Evolutionary conservation across 1,284 basidiomycete species (phyloP), one percentile per base, ranked within the genome.

Genomic region (Chalciporus sp.): DNA sequence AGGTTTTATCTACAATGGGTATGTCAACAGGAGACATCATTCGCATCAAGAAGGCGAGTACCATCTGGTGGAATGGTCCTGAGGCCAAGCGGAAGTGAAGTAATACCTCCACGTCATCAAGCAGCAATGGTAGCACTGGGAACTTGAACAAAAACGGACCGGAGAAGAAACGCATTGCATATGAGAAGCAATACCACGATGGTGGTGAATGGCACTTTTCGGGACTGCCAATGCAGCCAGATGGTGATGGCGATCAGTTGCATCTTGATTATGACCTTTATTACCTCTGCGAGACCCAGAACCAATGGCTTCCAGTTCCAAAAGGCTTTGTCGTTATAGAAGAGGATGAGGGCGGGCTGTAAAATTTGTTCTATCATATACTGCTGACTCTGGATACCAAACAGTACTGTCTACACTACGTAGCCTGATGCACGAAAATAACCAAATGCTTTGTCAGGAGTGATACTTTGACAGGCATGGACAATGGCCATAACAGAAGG

Each of bases 1-100:
- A 52, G 3, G 39, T 40, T 4, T 39, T 61, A 5, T 1, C 28
- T 10, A 16, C n/a, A 16, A 26, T 57, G 10, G 45, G 58, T 7
- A 42, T 64, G 3, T 46, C 31, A 2, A 10, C 39, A 3, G 58
- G 58, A 10, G 56, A 63, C 41, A 41, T 56, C 0, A 57, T 64
- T 33, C 27, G 17, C 8, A 43, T 64, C 40, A 64, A 64, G 39
- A 53, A 52, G 3, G 55, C 41, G 5, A 52, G 59, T 52, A 33
- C 23, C 4, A 27, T 16, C 3, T 64, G 61, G 56, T 61, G 52
- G 55, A 60, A 57, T 33, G 40, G 60, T 10, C 53, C 51, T 0
- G 51, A 61, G 31, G 55, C 54, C 12, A 61, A 63, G 56, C 26
- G n/a, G 17, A 57, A 61, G 9, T 1, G 23, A 9, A 28, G 27